Evolutionary conservation across 1,284 basidiomycete species (phyloP).

Genomic region (Tilletia walkeri): DNA sequence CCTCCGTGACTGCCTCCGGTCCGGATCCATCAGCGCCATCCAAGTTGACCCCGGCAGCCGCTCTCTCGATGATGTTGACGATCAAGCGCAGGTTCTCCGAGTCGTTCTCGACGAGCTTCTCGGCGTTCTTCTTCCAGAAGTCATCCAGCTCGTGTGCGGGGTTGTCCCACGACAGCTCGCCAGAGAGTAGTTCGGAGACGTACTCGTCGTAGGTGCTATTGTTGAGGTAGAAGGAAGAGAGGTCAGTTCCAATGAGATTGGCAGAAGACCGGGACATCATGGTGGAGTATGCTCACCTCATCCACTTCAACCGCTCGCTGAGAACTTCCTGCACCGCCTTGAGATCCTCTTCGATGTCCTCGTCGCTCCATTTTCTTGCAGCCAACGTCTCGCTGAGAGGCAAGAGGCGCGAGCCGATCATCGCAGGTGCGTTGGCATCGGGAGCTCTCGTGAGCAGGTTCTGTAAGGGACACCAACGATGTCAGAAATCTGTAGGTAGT

Average conservation of each 20-base stretch:
- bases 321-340: slow-evolving; percentile 80
- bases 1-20: not conserved
- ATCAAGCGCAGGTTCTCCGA: slow-evolving; percentile 87
- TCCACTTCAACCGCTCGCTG: slow-evolving; percentile 74
- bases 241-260: slow-evolving; percentile 11
- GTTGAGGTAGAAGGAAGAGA: not conserved
- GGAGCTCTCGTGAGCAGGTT: slow-evolving; percentile 83
- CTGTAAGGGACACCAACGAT: slow-evolving; percentile 57
- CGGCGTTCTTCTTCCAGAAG: slow-evolving; percentile 95
- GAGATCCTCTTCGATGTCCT: slow-evolving; percentile 82
- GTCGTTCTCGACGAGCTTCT: slow-evolving; percentile 82
- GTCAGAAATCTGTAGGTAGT: slow-evolving; percentile 14
- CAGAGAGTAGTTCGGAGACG: slow-evolving; percentile 80
- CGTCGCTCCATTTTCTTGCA: slow-evolving; percentile 86
- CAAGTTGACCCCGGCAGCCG: not conserved
- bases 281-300: slow-evolving; percentile 67
- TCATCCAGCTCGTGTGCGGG: slow-evolving; percentile 93
- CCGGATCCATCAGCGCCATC: too few relatives aligned
- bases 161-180: slow-evolving; percentile 81
- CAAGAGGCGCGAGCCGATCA: slow-evolving; percentile 83
- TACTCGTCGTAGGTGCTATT: slow-evolving; percentile 53
- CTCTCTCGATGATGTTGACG: slow-evolving; percentile 61
- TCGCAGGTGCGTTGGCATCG: slow-evolving; percentile 78
- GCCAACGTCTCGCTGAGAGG: slow-evolving; percentile 81
- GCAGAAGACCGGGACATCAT: slow-evolving; percentile 11